Evolutionary conservation across 306 rosid genomes (phyloP).

Genomic region (Aeschynomene evenia): DNA sequence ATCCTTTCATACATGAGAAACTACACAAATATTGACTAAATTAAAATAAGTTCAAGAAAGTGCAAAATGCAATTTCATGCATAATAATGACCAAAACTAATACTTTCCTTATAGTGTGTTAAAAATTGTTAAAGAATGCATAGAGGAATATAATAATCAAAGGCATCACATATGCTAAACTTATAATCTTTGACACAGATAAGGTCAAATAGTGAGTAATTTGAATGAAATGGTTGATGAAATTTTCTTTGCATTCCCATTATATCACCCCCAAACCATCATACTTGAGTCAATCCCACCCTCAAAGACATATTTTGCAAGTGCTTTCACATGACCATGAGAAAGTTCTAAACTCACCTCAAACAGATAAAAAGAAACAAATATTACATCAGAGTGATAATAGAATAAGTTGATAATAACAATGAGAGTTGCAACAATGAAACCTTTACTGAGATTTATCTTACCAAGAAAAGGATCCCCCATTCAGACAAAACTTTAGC

Average conservation of each 20-base stretch:
- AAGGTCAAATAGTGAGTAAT: slow-evolving; percentile 14
- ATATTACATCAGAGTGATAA: slow-evolving; percentile 23
- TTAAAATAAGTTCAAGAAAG: slow-evolving; percentile 3
- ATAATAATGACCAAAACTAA: slow-evolving; percentile 8
- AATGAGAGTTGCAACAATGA: slow-evolving; percentile 21
- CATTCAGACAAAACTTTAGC: slow-evolving; percentile 93
- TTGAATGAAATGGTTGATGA: slow-evolving; percentile 13
- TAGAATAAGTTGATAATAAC: neutral
- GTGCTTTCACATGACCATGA: slow-evolving; percentile 94
- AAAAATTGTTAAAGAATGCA: slow-evolving; percentile 22
- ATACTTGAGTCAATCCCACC: slow-evolving; percentile 97
- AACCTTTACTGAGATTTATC: slow-evolving; percentile 38
- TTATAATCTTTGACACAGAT: neutral
- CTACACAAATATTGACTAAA: no score
- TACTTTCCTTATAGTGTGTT: neutral
- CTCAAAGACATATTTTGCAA: slow-evolving; percentile 95
- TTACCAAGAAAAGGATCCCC: slow-evolving; percentile 99
- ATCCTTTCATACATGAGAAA: no score
- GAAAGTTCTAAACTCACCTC: slow-evolving; percentile 99
- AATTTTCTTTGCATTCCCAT: neutral
- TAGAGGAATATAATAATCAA: slow-evolving; percentile 9
- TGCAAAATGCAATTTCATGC: neutral
- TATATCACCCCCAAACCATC: slow-evolving; percentile 25
- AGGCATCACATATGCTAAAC: neutral
- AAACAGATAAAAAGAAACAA: slow-evolving; percentile 66